phyloP scores from a whole-genome alignment of 2,329 filamentous ascomycete species.

The Juglanconis oblonga region DNA sequence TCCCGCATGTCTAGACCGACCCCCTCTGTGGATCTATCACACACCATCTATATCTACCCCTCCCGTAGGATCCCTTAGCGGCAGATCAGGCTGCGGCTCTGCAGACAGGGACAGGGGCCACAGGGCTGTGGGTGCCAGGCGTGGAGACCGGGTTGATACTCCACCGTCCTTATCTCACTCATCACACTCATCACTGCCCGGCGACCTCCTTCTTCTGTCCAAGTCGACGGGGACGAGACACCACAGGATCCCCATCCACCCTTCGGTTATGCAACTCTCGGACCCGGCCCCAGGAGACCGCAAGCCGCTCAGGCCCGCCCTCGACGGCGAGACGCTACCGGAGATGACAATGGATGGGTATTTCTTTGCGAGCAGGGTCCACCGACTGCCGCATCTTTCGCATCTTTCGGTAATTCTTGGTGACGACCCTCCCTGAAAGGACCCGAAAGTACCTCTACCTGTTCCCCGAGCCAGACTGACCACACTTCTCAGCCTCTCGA shows the following conservation, averaged over 20 bases:
- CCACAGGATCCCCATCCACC: neutral
- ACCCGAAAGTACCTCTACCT: slow-evolving; percentile 1
- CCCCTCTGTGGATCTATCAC: neutral
- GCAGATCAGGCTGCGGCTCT: neutral
- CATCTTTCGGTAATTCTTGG: slow-evolving; percentile 8
- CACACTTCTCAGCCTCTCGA: neutral
- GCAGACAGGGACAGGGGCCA: neutral
- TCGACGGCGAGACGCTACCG: neutral
- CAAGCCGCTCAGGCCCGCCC: too few species aligned
- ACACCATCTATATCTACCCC: neutral
- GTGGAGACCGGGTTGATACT: neutral
- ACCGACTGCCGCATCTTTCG: slow-evolving; percentile 11
- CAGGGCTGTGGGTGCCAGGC: neutral
- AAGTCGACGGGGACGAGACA: neutral
- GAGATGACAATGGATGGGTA: neutral
- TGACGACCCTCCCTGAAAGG: slow-evolving; percentile 5
- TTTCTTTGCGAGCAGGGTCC: neutral
- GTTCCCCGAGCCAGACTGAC: neutral
- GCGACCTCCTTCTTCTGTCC: slow-evolving; percentile 6
- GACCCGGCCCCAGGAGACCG: neutral
- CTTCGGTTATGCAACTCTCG: neutral
- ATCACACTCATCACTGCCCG: neutral
- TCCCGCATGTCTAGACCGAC: neutral
- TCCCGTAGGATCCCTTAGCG: neutral
- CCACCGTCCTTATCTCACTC: neutral